Evolutionary conservation across 1,284 basidiomycete genomes (phyloP), one percentile per base, ranked within the genome.

Genomic region (Volvariella surrecta): DNA sequence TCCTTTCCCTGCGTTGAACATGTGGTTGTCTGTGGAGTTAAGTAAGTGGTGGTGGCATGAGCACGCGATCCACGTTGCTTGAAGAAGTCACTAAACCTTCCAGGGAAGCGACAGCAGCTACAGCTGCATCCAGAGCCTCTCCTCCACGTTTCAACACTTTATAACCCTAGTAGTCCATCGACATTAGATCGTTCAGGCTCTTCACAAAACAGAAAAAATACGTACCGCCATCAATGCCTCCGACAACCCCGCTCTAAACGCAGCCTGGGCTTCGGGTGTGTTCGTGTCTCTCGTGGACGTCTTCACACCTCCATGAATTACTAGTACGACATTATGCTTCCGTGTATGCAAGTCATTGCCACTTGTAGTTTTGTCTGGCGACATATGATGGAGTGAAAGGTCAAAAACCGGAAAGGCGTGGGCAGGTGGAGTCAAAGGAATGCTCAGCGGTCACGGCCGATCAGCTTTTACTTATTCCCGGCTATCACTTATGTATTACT

Each of bases 71-170:
- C n/a, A n/a, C n/a, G n/a, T n/a, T n/a, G n/a, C n/a, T n/a, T n/a
- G n/a, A n/a, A n/a, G n/a, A n/a, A n/a, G n/a, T n/a, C n/a, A n/a
- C n/a, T n/a, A n/a, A n/a, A n/a, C 85, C 79, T 73, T 90, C 88
- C 70, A 91, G 67, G 8, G 68, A 62, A 0, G 72, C 66, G 3
- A 89, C 88, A 0, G 88, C 85, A 6, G 83, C 80, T 2, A 83
- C 79, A 2, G 72, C 77, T n/a, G 88, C 87, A 54, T 90, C 85
- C 69, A 91, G 78, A 3, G 88, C 87, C 53, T 87, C 82, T 0
- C 85, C 84, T 17, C 83, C 84, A 2, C 67, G 56, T 28, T 59
- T 61, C 31, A 90, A 70, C 13, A 89, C 66, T 18, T 71, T 56
- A 53, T 89, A 66, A 1, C 89, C 89, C 64, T 67, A 21, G 15